phyloP scores from a whole-genome alignment of 768 basidiomycete species.

The Termitomyces sp. region DNA sequence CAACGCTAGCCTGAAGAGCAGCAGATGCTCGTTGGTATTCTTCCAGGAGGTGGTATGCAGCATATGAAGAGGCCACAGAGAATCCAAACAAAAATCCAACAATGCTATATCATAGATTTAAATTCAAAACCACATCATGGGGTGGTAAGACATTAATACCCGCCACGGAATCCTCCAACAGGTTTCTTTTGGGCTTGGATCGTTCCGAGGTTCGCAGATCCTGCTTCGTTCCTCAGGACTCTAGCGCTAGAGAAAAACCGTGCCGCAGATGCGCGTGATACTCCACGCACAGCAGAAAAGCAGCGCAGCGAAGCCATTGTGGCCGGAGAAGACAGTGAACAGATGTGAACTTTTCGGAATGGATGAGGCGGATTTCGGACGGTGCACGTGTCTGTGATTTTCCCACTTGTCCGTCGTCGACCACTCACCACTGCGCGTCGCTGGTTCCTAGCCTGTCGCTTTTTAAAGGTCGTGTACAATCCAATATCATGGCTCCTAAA shows the following conservation, averaged over 20 bases:
- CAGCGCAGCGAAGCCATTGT: constrained; percentile 34
- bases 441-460: not conserved
- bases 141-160: constrained; percentile 30
- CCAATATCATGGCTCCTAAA: constrained; percentile 30
- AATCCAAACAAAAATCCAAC: constrained; percentile 88
- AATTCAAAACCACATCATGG: constrained; percentile 4
- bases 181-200: constrained; percentile 65
- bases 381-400: constrained; percentile 8
- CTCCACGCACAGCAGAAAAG: constrained; percentile 16
- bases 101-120: constrained; percentile 41
- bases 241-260: constrained; percentile 44
- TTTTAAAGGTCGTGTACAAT: not conserved
- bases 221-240: constrained; percentile 38
- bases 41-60: constrained; percentile 84
- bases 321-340: not conserved
- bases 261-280: constrained; percentile 9
- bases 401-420: too few relatives aligned
- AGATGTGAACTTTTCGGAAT: not conserved
- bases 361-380: constrained; percentile 1
- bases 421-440: not conserved
- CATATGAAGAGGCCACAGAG: constrained; percentile 82
- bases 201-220: constrained; percentile 47
- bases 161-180: constrained; percentile 69
- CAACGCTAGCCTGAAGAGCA: constrained; percentile 83
- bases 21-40: constrained; percentile 89